phyloP scores from a whole-genome alignment of 192 early-diverging fungal genomes.

The Backusella mclennaniae region DNA sequence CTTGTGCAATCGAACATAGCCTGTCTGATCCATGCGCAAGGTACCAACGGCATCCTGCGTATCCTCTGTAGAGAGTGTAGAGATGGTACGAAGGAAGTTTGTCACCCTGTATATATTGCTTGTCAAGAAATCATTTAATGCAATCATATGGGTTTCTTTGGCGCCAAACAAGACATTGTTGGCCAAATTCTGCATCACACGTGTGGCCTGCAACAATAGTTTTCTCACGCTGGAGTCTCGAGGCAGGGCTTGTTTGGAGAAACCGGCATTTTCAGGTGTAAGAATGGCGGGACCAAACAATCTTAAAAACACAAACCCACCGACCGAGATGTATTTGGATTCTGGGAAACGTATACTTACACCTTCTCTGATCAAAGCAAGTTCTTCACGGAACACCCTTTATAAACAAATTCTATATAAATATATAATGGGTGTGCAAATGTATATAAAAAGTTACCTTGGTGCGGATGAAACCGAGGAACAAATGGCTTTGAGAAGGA shows the following conservation, averaged over 20 bases:
- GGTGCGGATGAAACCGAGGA: slow-evolving; percentile 67
- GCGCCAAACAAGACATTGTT: slow-evolving; percentile 93
- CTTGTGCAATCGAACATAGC: slow-evolving; percentile 48
- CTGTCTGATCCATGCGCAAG: slow-evolving; percentile 25
- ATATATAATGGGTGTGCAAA: no score
- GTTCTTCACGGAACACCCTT: slow-evolving; percentile 73
- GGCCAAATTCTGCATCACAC: slow-evolving; percentile 95
- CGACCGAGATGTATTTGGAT: slow-evolving; percentile 81
- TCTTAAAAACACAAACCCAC: slow-evolving; percentile 92
- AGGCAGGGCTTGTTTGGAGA: slow-evolving; percentile 60
- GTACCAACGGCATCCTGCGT: background rate
- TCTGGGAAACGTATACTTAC: slow-evolving; percentile 82
- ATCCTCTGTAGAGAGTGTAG: slow-evolving; percentile 29
- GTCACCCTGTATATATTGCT: slow-evolving; percentile 79
- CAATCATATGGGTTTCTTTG: slow-evolving; percentile 94
- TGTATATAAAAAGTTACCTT: slow-evolving; percentile 14
- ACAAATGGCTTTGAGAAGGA: slow-evolving; percentile 81
- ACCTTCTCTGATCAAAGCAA: slow-evolving; percentile 69
- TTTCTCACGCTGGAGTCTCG: slow-evolving; percentile 69
- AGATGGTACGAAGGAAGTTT: slow-evolving; percentile 76
- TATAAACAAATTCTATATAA: no score
- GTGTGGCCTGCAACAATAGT: slow-evolving; percentile 87
- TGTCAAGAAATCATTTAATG: slow-evolving; percentile 85
- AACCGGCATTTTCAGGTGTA: slow-evolving; percentile 77
- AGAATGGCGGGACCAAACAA: slow-evolving; percentile 95